A percentile compares a stretch with the other conserved stretches of the same genome.
Conservation (phyloP, 768 basidiomycete species). For the Multifurca ochricompacta region DNA sequence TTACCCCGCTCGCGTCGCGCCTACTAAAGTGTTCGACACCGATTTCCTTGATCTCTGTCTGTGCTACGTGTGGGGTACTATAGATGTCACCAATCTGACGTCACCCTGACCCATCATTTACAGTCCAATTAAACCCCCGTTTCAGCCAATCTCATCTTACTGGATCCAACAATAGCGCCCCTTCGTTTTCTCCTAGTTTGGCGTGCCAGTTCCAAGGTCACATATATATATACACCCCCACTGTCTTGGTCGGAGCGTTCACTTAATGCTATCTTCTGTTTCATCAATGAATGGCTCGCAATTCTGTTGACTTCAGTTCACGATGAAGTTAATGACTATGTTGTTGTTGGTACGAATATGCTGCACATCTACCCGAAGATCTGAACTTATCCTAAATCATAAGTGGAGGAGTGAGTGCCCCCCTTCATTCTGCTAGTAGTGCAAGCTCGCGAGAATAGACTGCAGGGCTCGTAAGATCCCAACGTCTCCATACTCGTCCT, state of each 20-base stretch:
- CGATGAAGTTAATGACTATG: slow-evolving; percentile 1
- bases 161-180: neutral
- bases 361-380: neutral
- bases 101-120: neutral
- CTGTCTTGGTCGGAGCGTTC: too few relatives aligned
- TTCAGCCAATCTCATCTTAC: neutral
- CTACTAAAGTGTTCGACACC: neutral
- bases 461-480: slow-evolving; percentile 23
- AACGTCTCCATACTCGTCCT: slow-evolving; percentile 22
- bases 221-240: neutral
- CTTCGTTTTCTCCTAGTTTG: neutral
- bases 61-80: neutral
- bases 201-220: neutral
- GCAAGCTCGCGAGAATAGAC: slow-evolving; percentile 1
- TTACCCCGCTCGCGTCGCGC: neutral
- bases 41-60: neutral
- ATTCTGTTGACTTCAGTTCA: neutral
- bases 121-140: neutral
- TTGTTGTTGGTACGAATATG: slow-evolving; percentile 3
- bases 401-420: slow-evolving; percentile 4
- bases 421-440: neutral
- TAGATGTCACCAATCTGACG: neutral
- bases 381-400: neutral
- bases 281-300: neutral
- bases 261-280: too few relatives aligned